A percentile compares a stretch with the other conserved stretches of the same genome.
phyloP scores from a whole-genome alignment of 257 asterid species.

The Nicotiana tomentosiformis region DNA sequence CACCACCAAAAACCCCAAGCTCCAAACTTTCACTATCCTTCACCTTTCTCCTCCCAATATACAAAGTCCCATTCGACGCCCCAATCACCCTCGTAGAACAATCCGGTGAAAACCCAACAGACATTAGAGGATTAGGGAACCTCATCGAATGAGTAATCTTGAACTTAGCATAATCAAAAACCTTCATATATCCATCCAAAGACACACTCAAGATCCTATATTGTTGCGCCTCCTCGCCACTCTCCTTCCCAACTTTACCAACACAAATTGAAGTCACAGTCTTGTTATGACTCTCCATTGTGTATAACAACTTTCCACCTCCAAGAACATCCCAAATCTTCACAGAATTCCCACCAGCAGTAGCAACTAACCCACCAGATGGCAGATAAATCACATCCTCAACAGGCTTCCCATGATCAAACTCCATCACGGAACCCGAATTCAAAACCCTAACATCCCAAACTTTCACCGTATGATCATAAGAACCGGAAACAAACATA shows the following conservation, averaged over 20 bases:
- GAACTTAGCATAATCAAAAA: slow-evolving; percentile 70
- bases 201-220: slow-evolving; percentile 73
- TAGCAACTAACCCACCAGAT: slow-evolving; percentile 80
- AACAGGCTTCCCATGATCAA: slow-evolving; percentile 83
- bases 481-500: slow-evolving; percentile 77
- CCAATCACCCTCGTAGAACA: slow-evolving; percentile 74
- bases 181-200: slow-evolving; percentile 88
- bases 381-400: slow-evolving; percentile 89
- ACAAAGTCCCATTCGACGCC: slow-evolving; percentile 66
- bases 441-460: slow-evolving; percentile 79
- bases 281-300: slow-evolving; percentile 94
- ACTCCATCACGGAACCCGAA: slow-evolving; percentile 53
- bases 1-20: slow-evolving; percentile 23
- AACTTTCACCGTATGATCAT: slow-evolving; percentile 66
- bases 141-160: slow-evolving; percentile 81
- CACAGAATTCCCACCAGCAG: slow-evolving; percentile 76
- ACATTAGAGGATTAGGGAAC: slow-evolving; percentile 69
- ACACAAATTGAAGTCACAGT: slow-evolving; percentile 77
- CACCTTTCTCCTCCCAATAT: slow-evolving; percentile 60
- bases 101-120: slow-evolving; percentile 74
- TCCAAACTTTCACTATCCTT: slow-evolving; percentile 28
- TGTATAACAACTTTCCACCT: slow-evolving; percentile 76
- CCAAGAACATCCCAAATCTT: slow-evolving; percentile 94
- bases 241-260: slow-evolving; percentile 49
- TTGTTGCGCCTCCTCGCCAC: slow-evolving; percentile 51